A percentile compares a stretch with the other conserved stretches of the same genome.
Conservation (phyloP, 352 stramenopile genomes). For the Globisporangium sylvaticum region DNA sequence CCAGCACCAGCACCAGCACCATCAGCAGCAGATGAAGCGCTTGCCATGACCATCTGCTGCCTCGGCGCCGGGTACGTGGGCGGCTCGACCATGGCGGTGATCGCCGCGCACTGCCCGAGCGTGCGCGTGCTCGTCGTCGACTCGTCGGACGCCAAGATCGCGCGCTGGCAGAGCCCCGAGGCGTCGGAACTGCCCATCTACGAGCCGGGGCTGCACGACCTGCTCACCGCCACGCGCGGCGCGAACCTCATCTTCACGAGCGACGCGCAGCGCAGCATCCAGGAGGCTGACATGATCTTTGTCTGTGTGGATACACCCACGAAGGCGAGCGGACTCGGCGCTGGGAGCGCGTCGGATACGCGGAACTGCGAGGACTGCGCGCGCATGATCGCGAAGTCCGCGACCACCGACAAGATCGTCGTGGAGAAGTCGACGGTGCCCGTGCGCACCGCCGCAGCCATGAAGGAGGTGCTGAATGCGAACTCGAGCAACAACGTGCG, state of each 20-base stretch:
- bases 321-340: slow-evolving; percentile 96
- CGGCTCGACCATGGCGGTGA: slow-evolving; percentile 99
- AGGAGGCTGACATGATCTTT: slow-evolving; percentile 98
- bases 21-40: slow-evolving; percentile 20
- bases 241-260: slow-evolving; percentile 99
- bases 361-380: slow-evolving; percentile 99
- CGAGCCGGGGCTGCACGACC: slow-evolving; percentile 95
- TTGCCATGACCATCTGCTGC: slow-evolving; percentile 89
- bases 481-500: slow-evolving; percentile 90
- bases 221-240: slow-evolving; percentile 89
- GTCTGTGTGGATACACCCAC: slow-evolving; percentile 99
- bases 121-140: slow-evolving; percentile 98
- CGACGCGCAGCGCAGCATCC: slow-evolving; percentile 96
- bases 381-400: slow-evolving; percentile 96
- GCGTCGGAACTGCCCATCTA: slow-evolving; percentile 95
- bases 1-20: slow-evolving; percentile 16
- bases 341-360: slow-evolving; percentile 97
- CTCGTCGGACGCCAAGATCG: slow-evolving; percentile 94
- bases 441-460: slow-evolving; percentile 97
- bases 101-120: slow-evolving; percentile 95
- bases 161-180: slow-evolving; percentile 94
- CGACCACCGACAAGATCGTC: slow-evolving; percentile 96
- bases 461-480: slow-evolving; percentile 92
- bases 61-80: slow-evolving; percentile 99
- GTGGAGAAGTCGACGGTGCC: slow-evolving; percentile 99